A percentile compares a stretch with the other conserved stretches of the same genome.
These are phyloP conservation scores for Forsythia suspensa DNA, from an alignment of 257 asterid species.

Conservation along the genomic window DNA sequence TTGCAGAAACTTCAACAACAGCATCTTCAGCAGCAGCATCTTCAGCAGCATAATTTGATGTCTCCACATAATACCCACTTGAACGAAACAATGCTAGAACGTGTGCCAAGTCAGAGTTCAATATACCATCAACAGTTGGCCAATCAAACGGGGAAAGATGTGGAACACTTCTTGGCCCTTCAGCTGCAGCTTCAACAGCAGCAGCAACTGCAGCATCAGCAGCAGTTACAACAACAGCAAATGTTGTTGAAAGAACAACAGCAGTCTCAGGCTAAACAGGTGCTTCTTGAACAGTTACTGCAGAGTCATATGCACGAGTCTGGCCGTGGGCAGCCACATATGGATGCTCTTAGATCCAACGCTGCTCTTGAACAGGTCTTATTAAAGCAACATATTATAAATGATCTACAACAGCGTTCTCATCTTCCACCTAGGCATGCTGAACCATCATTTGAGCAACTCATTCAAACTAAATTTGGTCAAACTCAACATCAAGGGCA, in stretches of 20 bases:
- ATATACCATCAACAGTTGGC: conserved; percentile 49
- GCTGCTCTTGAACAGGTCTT: conserved; percentile 72
- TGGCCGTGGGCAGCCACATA: conserved; percentile 61
- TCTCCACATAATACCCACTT: conserved; percentile 52
- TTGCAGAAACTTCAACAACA: conserved; percentile 51
- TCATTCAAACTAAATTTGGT: conserved; percentile 77
- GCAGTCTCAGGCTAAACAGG: conserved; percentile 74
- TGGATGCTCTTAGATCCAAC: conserved; percentile 68
- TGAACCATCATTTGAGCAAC: conserved; percentile 83
- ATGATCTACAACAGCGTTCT: conserved; percentile 70
- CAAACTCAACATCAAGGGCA: conserved; percentile 68
- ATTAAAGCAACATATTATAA: conserved; percentile 73
- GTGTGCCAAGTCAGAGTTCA: conserved; percentile 45
- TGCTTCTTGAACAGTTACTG: conserved; percentile 74
- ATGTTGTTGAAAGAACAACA: conserved; percentile 72
- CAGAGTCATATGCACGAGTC: conserved; percentile 77
- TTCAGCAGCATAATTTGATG: conserved; percentile 52
- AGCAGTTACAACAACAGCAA: conserved; percentile 79
- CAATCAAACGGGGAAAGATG: conserved; percentile 57
- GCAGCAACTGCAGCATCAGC: conserved; percentile 75
- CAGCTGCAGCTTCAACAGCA: conserved; percentile 60
- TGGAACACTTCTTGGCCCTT: conserved; percentile 71
- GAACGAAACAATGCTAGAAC: conserved; percentile 60
- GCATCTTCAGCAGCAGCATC: conserved; percentile 50
- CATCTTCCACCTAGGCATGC: conserved; percentile 73